Conservation (phyloP, 2,329 filamentous ascomycete species). For the Aspergillus sp. region DNA sequence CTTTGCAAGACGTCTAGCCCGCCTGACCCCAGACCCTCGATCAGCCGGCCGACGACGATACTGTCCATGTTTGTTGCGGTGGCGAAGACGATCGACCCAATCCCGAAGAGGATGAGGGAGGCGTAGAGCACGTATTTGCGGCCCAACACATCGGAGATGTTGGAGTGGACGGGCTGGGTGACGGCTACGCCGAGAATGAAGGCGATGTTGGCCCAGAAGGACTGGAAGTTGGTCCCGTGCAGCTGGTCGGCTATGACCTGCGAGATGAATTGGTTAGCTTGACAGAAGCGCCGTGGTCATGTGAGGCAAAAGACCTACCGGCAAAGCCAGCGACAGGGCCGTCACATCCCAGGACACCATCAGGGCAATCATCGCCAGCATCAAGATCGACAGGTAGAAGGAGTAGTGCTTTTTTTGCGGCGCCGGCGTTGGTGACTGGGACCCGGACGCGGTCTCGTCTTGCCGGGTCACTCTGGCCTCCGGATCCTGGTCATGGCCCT, state of each 20-base stretch:
- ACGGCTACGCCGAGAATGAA: not conserved
- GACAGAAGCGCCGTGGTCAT: not conserved
- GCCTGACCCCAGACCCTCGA: not conserved
- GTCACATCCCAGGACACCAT: not conserved
- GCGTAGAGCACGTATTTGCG: not conserved
- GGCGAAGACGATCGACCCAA: not conserved
- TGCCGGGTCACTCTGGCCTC: too few species aligned
- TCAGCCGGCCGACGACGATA: not conserved
- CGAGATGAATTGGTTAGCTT: not conserved
- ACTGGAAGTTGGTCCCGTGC: not conserved
- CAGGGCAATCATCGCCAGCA: not conserved
- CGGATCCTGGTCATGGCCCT: too few species aligned
- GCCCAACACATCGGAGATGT: not conserved
- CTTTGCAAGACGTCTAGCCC: not conserved
- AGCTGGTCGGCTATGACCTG: not conserved
- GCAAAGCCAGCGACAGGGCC: not conserved
- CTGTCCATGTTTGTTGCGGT: not conserved
- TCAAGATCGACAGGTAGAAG: not conserved
- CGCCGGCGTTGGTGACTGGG: too few species aligned
- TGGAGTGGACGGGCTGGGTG: not conserved
- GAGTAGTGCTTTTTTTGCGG: not conserved
- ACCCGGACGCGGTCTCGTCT: too few species aligned
- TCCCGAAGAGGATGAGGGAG: not conserved
- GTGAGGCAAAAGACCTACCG: not conserved
- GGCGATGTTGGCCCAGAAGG: not conserved